Base-by-base conservation (phyloP, 2,329 filamentous ascomycete genomes). In the Chaetomiaceae sp. region DNA sequence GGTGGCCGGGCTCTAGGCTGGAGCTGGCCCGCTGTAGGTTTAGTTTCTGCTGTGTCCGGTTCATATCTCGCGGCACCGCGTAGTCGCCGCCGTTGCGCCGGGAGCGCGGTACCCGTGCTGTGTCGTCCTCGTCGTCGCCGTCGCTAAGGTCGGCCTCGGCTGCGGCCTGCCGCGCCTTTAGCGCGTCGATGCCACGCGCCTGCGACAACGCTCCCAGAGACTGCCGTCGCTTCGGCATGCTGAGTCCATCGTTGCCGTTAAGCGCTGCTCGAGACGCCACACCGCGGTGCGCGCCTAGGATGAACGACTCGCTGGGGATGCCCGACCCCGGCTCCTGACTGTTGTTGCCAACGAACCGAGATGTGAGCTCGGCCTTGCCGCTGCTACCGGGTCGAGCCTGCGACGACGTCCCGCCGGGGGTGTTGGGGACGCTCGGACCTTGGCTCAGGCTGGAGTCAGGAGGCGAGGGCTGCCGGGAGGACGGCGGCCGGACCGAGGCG, bases 1-100 rank as follows among this genome's bases (percentile, higher is more conserved):
- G 59, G 67, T 81, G 76, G 24, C 76, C 68, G 1, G 80, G 79
- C 55, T 88, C 84, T 38, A 88, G 82, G 53, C 77, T 79, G 3
- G 83, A 86, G 59, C 82, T 85, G 24, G 83, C 84, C 30, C 84
- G 76, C 59, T 88, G 83, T 1, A 88, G 72, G 65, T 86, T 83
- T 12, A 88, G 70, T 58, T 88, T 88, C 62, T 88, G 83, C 64
- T 88, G 83, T 1, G 83, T 86, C 12, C 84, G 75, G 44, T 81
- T 86, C 54, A 78, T 73, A 49, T 79, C 75, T 1, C 74, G 72
- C 1, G 67, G 67, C 1, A 66, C 65, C 65, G 52, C 67, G 64
- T 56, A 58, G 66, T 57, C 57, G 60, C 63, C 59, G 68, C 69
- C n/a, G n/a, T n/a, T 20, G 71, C 57, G 57, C 19, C 56, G 44